Evolutionary conservation across 1,139 yeast genomes (phyloP), one percentile per base, ranked within the genome.

Genomic region (Yamadazyma spencermartinsiae): DNA sequence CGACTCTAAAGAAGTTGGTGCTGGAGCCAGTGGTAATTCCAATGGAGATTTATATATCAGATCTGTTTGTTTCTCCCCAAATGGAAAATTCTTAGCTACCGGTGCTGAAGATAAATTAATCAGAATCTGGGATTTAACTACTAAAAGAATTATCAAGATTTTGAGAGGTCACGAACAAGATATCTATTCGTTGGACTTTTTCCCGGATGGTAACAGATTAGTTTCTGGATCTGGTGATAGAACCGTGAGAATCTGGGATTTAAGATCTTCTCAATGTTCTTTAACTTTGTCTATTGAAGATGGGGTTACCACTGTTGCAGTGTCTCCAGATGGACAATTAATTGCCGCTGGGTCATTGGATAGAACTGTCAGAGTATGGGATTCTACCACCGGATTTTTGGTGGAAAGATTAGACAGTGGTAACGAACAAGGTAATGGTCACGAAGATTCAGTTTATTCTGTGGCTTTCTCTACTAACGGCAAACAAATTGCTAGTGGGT

Each of bases 21-120:
- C 25, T 19, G 49, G 55, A 3, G 23, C 33, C 12, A 52, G 65
- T 23, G 54, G 68, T n/a, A 71, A 75, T 33, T 71, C 76, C 41
- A 73, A 76, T 46, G 82, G 95, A 33, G 98, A 92, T 62, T 73
- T 92, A 56, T 92, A 92, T 67, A 89, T 90, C 53, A 80, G 98
- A 57, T 86, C 96, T 1, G 97, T 92, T 37, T 90, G 98, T 61
- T 90, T 92, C 68, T 86, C 96, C 2, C 98, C 98, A 33, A 97
- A 90, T 66, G 98, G 98, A 39, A 87, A 88, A 64, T 86, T 79
- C 54, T 76, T 92, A 56, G 98, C 98, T 24, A 92, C 98, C 13
- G 98, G 98, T 58, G 98, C 98, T 31, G 98, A 92, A 68, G 98
- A 92, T 67, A 89, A 88, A 65, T 82, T 88, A 58, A 92, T 92